Evolutionary conservation across 192 early-diverging fungal species (phyloP).

Genomic region (Linnemannia exigua): DNA sequence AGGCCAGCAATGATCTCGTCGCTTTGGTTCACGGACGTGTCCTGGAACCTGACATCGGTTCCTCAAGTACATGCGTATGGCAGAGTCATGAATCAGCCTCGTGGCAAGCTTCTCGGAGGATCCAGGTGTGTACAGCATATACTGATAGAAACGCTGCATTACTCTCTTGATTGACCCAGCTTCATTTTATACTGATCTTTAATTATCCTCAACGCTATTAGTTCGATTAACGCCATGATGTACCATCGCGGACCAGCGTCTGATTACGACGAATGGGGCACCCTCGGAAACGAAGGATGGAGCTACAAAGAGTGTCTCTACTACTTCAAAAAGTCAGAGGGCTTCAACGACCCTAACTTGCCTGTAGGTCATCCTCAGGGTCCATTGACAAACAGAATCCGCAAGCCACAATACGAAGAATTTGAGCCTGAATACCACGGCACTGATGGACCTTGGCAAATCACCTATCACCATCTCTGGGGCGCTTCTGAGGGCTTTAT

Average conservation of each 20-base stretch:
- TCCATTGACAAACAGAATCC: constrained; percentile 25
- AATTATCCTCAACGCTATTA: not conserved
- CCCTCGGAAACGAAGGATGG: constrained; percentile 50
- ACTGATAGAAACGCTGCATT: too few species aligned
- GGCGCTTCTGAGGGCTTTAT: constrained; percentile 20
- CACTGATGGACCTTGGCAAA: constrained; percentile 40
- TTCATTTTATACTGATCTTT: not conserved
- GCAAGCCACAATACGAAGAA: constrained; percentile 22
- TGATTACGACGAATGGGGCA: constrained; percentile 50
- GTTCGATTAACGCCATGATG: constrained; percentile 58
- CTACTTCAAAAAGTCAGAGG: constrained; percentile 50
- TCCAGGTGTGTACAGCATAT: not conserved
- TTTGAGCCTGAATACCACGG: constrained; percentile 46
- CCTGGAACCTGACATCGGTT: constrained; percentile 36
- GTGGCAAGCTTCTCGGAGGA: constrained; percentile 42
- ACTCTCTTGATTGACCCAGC: too few species aligned
- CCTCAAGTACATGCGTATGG: constrained; percentile 40
- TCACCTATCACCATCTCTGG: constrained; percentile 36
- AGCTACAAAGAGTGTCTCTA: constrained; percentile 33
- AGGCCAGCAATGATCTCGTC: not conserved
- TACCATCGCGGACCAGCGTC: constrained; percentile 54
- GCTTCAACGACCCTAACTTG: constrained; percentile 32
- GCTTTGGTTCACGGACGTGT: constrained; percentile 12
- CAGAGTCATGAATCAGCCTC: constrained; percentile 33
- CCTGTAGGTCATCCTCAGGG: constrained; percentile 37